Conservation (phyloP, 345 rosid species). For the Geranium brycei region DNA sequence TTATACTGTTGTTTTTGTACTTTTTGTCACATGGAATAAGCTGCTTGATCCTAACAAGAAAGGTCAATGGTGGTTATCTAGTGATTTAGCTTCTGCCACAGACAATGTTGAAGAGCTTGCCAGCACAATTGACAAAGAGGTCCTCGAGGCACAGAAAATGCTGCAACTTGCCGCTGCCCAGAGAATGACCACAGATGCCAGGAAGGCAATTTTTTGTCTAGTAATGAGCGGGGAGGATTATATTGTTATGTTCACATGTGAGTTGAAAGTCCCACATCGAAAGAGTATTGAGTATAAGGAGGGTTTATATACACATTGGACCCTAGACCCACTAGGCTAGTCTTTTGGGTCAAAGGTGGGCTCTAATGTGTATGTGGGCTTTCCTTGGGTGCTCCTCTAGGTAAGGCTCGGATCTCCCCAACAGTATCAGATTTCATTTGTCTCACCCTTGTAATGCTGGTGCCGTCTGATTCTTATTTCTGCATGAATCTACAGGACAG, state of each 20-base stretch:
- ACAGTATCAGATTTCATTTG: background rate
- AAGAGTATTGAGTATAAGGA: no score
- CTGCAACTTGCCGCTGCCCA: conserved; percentile 85
- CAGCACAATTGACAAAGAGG: conserved; percentile 70
- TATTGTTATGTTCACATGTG: no score
- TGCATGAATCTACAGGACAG: conserved; percentile 43
- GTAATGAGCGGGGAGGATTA: conserved; percentile 92
- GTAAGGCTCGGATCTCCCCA: no score
- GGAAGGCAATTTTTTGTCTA: conserved; percentile 85
- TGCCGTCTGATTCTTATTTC: background rate
- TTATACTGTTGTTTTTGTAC: no score
- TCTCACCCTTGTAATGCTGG: background rate
- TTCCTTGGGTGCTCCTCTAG: no score
- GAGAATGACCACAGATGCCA: conserved; percentile 85
- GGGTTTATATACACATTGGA: no score
- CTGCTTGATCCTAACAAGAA: conserved; percentile 76
- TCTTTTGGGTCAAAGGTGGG: no score
- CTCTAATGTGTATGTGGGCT: no score
- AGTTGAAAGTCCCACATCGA: no score
- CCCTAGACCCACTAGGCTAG: no score
- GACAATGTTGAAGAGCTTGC: conserved; percentile 57
- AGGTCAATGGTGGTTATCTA: conserved; percentile 94
- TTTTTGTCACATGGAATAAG: conserved; percentile 58
- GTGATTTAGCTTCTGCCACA: conserved; percentile 26
- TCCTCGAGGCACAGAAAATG: conserved; percentile 70